Percentiles rank a stretch among this genome's conserved stretches.
phyloP scores from a whole-genome alignment of 306 rosid genomes.

The Betula pendula region DNA sequence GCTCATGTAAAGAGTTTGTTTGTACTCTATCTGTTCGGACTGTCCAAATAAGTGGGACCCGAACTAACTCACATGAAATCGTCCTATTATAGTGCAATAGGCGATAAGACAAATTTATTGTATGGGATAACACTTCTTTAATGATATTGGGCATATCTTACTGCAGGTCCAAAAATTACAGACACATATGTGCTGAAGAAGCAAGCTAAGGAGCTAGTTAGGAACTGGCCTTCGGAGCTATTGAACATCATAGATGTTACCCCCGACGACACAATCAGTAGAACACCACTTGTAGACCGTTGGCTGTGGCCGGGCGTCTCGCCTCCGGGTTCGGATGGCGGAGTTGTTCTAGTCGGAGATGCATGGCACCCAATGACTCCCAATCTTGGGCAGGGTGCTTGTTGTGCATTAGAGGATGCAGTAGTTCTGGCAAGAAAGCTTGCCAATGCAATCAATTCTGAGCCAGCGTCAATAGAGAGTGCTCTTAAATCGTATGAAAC shows the following conservation, averaged over 20 bases:
- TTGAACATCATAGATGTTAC: slow-evolving; percentile 54
- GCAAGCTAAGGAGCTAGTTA: slow-evolving; percentile 63
- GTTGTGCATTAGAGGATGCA: slow-evolving; percentile 91
- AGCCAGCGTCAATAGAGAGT: slow-evolving; percentile 44
- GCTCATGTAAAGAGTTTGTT: no score
- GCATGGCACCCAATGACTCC: slow-evolving; percentile 99
- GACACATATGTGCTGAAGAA: slow-evolving; percentile 53
- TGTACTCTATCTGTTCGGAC: no score
- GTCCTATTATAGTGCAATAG: no score
- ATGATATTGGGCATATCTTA: neutral
- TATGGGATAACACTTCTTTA: neutral
- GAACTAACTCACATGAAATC: no score
- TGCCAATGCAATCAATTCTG: slow-evolving; percentile 53
- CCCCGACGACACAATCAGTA: slow-evolving; percentile 59
- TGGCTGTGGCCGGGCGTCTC: slow-evolving; percentile 84
- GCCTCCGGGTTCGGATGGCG: slow-evolving; percentile 67
- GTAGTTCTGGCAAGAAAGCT: slow-evolving; percentile 70
- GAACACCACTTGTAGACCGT: slow-evolving; percentile 77
- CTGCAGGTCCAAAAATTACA: slow-evolving; percentile 65
- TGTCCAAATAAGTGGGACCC: no score
- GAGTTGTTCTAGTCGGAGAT: slow-evolving; percentile 79
- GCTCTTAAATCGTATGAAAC: slow-evolving; percentile 62
- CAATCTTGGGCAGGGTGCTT: slow-evolving; percentile 94
- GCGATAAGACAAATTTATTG: no score
- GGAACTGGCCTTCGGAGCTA: slow-evolving; percentile 62